Conservation (phyloP, 805 yeast species). For the Yarrowia porcina region DNA sequence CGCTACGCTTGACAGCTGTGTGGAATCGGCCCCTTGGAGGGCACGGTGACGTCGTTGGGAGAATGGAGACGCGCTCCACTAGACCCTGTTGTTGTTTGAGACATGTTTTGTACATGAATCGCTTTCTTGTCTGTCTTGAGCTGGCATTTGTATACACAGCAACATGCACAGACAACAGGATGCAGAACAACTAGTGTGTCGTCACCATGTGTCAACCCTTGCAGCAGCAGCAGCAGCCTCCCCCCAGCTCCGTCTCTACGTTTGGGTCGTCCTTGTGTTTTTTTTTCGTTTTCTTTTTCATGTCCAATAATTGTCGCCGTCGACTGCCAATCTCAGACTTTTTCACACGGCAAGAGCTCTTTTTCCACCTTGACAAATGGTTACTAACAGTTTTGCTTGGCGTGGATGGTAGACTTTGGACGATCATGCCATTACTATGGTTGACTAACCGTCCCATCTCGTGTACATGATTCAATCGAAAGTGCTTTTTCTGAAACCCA, state of each 20-base stretch:
- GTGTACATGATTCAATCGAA: neutral
- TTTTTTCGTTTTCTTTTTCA: too few species aligned
- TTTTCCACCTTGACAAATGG: too few species aligned
- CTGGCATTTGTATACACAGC: constrained; percentile 1
- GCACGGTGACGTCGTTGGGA: neutral
- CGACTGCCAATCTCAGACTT: neutral
- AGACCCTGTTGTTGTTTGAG: constrained; percentile 9
- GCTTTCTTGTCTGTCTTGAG: too few species aligned
- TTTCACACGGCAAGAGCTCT: too few species aligned
- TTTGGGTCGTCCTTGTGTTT: neutral
- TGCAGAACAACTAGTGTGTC: neutral
- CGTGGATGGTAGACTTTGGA: too few species aligned
- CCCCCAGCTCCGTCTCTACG: neutral
- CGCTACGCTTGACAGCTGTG: constrained; percentile 2
- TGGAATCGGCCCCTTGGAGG: neutral
- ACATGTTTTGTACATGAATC: neutral
- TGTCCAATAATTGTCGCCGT: neutral
- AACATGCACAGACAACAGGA: neutral
- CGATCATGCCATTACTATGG: neutral
- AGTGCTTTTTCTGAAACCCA: neutral
- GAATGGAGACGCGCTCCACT: neutral
- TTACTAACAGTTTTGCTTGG: too few species aligned
- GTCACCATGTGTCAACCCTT: constrained; percentile 1
- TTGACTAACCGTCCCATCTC: constrained; percentile 2
- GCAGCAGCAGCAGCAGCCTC: too few species aligned